A percentile compares a stretch with the other conserved stretches of the same genome.
These are phyloP conservation scores for Saturnispora kantuleensis DNA, from an alignment of 805 yeast genomes.

Conservation along the genomic window DNA sequence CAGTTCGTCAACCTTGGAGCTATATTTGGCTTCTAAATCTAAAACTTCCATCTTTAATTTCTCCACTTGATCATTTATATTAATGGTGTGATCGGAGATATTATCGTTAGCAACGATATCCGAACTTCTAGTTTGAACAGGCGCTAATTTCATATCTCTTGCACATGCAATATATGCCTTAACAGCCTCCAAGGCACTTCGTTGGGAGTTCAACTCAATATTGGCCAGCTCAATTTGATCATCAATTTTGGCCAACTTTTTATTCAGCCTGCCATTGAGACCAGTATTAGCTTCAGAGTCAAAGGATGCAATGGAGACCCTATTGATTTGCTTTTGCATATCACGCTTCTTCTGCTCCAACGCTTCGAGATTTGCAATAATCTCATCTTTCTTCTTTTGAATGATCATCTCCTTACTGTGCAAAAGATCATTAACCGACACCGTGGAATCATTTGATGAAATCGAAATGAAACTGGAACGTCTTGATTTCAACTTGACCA, in stretches of 20 bases:
- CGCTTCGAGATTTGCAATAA: background rate
- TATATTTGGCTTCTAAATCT: conserved; percentile 4
- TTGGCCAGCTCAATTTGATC: conserved; percentile 10
- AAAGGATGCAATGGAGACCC: conserved; percentile 10
- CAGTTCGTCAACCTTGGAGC: conserved; percentile 6
- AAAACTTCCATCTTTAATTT: conserved; percentile 8
- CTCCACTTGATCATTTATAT: conserved; percentile 1
- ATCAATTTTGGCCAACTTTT: conserved; percentile 4
- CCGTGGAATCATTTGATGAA: conserved; percentile 6
- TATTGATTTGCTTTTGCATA: conserved; percentile 8
- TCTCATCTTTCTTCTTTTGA: conserved; percentile 1
- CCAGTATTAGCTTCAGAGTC: background rate
- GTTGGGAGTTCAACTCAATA: conserved; percentile 10
- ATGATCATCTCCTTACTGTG: conserved; percentile 2
- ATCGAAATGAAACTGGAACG: conserved; percentile 3
- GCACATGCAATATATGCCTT: conserved; percentile 12
- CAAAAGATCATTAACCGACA: conserved; percentile 11
- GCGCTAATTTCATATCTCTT: conserved; percentile 7
- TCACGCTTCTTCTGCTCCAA: conserved; percentile 1
- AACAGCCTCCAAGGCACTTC: conserved; percentile 12
- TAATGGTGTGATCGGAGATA: background rate
- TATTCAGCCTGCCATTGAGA: conserved; percentile 1
- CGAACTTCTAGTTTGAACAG: conserved; percentile 2
- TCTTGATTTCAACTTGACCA: conserved; percentile 9
- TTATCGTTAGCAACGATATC: background rate